Conservation (phyloP, 106 monocot species). For the Narthecium ossifragum region DNA sequence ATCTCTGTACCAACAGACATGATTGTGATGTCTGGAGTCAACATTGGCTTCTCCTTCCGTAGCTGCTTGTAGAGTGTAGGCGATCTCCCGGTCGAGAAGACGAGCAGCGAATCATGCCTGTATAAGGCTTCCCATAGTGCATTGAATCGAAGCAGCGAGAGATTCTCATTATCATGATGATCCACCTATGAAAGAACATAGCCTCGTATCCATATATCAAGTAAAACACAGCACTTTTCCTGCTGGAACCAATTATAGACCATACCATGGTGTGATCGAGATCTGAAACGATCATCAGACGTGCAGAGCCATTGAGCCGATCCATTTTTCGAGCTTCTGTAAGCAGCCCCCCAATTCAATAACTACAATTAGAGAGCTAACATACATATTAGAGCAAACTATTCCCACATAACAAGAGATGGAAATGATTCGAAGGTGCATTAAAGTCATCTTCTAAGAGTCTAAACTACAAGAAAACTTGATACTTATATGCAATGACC, state of each 20-base stretch:
- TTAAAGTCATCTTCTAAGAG: too few relatives aligned
- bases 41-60: constrained; percentile 43
- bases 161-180: constrained; percentile 57
- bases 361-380: too few relatives aligned
- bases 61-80: constrained; percentile 49
- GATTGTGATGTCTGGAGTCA: constrained; percentile 70
- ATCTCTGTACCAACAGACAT: constrained; percentile 78
- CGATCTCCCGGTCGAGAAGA: constrained; percentile 74
- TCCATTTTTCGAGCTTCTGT: constrained; percentile 29
- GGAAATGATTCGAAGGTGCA: too few relatives aligned
- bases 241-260: not conserved
- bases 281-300: constrained; percentile 87
- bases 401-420: too few relatives aligned
- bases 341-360: constrained; percentile 1
- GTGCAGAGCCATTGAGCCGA: constrained; percentile 43
- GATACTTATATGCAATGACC: too few relatives aligned
- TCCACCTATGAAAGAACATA: constrained; percentile 58
- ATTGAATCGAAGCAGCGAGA: constrained; percentile 66
- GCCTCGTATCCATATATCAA: too few relatives aligned
- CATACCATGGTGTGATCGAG: constrained; percentile 91
- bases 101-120: constrained; percentile 41
- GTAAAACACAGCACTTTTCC: too few relatives aligned
- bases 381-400: not conserved
- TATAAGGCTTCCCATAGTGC: constrained; percentile 69
- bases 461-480: too few relatives aligned